Base-by-base conservation (phyloP, 495 filamentous ascomycete genomes). In the Aspergillus wentii region DNA sequence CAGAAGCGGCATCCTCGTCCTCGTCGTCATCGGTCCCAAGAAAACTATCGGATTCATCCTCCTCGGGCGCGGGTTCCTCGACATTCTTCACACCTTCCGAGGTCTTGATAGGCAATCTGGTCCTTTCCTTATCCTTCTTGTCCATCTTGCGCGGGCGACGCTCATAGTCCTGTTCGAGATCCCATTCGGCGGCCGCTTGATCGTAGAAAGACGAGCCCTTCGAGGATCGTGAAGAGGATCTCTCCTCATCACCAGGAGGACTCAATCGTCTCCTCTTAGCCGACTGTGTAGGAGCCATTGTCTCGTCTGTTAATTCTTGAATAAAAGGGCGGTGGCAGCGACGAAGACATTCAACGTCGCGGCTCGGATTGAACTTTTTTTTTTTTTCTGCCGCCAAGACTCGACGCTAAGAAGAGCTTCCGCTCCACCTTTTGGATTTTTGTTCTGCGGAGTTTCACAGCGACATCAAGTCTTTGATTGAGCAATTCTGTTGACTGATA, bases 161-260 rank as follows among this genome's bases (percentile, higher is more conserved):
- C 62, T 95, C 90, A 70, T 97, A 98, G 51, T 83, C 79, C 48
- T 96, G 83, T 62, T 98, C 92, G 31, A 94, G 72, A 56, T 94
- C 76, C 92, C 92, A 96, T 55, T 73, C 64, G 26, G 69, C 60
- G 36, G 66, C n/a, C n/a, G n/a, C n/a, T n/a, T n/a, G n/a, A n/a
- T n/a, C 72, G 35, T 57, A 57, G 41, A 40, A 49, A 48, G 60
- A 56, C 32, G 70, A 69, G 19, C 68, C 62, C 36, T 41, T 56
- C 27, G 66, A 51, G 17, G 55, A 51, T 40, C 49, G 42, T 10
- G 66, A 63, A 1, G 58, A 54, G 28, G 64, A 51, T 11, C 59
- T 54, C 4, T 64, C 55, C 33, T 57, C 61, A 5, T 61, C 66
- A 1, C 43, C 58, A 19, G 76, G 65, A 34, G 78, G 76, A 33